These are phyloP conservation scores for Xanthoparmelia taractica DNA, from an alignment of 495 filamentous ascomycete species.

Conservation along the genomic window DNA sequence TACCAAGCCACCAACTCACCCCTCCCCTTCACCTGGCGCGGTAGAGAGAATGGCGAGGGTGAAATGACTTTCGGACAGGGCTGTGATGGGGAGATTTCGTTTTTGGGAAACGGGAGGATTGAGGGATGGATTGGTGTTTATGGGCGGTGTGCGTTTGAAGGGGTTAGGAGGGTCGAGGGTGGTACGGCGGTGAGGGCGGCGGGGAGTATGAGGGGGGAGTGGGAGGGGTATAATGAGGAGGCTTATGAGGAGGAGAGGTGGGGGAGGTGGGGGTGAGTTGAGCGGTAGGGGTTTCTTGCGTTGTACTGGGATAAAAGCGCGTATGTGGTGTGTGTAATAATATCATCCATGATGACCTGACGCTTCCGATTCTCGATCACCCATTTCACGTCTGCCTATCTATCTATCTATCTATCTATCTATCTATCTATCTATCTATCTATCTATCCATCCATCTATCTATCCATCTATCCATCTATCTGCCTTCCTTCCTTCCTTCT, in stretches of 20 bases:
- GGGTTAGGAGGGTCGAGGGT: constrained; percentile 3
- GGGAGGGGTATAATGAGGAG: constrained; percentile 21
- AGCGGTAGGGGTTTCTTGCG: no score
- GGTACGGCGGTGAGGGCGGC: constrained; percentile 9
- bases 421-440: no score
- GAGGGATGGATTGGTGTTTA: constrained; percentile 18
- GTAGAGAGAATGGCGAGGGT: constrained; percentile 20
- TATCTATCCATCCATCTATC: no score
- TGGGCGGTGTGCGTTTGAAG: constrained; percentile 17
- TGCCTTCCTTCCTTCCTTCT: no score
- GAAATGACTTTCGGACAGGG: constrained; percentile 21
- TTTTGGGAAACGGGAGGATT: constrained; percentile 18
- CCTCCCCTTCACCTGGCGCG: constrained; percentile 20
- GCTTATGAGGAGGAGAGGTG: constrained; percentile 20
- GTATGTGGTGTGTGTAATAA: no score
- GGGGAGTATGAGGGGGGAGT: constrained; percentile 19
- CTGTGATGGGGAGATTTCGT: constrained; percentile 11
- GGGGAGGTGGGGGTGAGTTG: no score
- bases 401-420: no score
- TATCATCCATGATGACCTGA: no score
- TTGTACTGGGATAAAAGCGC: no score
- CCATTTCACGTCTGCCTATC: no score
- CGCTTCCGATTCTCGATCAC: no score
- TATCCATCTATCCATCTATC: no score
- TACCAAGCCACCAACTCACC: neutral